Evolutionary conservation across 805 yeast species (phyloP).

Genomic region (Nakazawaea peltata): DNA sequence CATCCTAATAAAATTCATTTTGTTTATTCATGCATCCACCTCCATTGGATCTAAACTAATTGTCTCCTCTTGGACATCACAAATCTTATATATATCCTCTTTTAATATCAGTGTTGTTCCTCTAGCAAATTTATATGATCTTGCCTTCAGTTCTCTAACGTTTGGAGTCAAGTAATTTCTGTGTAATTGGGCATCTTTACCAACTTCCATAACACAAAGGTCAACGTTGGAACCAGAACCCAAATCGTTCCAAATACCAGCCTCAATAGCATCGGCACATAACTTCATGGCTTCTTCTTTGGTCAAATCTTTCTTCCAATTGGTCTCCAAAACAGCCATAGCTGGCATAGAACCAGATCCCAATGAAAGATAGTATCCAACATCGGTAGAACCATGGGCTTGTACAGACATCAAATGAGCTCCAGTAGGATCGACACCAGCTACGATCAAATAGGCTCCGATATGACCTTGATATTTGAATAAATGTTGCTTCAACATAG

Average conservation of each 20-base stretch:
- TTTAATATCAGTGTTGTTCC: constrained; percentile 90
- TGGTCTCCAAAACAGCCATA: constrained; percentile 91
- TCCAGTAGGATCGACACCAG: constrained; percentile 96
- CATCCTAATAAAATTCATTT: neutral
- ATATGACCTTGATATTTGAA: constrained; percentile 96
- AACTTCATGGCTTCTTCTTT: constrained; percentile 88
- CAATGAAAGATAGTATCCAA: constrained; percentile 84
- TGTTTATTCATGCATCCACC: constrained; percentile 27
- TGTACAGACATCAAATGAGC: constrained; percentile 88
- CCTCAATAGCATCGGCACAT: constrained; percentile 88
- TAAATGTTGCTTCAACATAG: constrained; percentile 89
- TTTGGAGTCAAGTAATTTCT: constrained; percentile 92
- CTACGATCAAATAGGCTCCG: constrained; percentile 97
- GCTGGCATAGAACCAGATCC: constrained; percentile 99
- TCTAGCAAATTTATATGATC: constrained; percentile 76
- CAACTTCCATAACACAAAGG: constrained; percentile 92
- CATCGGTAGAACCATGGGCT: constrained; percentile 97
- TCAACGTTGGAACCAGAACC: constrained; percentile 99
- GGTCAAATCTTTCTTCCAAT: constrained; percentile 72
- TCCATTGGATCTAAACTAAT: constrained; percentile 35
- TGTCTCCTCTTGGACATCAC: constrained; percentile 62
- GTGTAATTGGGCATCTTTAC: constrained; percentile 75
- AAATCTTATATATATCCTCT: constrained; percentile 55
- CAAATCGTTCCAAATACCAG: constrained; percentile 98
- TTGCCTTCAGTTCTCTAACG: constrained; percentile 72